Percentiles rank a stretch among this genome's conserved stretches.
phyloP scores from a whole-genome alignment of 352 stramenopile species.

The Globisporangium apiculatum region DNA sequence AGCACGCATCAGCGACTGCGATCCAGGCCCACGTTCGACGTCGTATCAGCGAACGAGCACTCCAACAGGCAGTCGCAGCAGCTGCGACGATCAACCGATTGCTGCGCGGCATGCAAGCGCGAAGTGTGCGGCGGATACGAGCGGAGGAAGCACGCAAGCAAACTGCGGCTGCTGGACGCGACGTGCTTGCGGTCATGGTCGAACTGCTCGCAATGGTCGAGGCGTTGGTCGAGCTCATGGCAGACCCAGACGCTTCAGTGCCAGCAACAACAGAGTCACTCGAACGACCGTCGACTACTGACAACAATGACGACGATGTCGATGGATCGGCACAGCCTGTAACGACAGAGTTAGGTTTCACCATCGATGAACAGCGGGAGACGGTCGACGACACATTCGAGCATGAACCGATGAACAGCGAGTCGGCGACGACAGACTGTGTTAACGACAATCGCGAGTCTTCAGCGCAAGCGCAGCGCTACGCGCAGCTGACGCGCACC shows the following conservation, averaged over 20 bases:
- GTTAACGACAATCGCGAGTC: no score
- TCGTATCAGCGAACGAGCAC: conserved; percentile 9
- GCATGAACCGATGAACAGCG: no score
- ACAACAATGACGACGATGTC: no score
- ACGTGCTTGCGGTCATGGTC: conserved; percentile 11
- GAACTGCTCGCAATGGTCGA: conserved; percentile 12
- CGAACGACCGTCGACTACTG: no score
- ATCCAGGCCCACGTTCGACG: conserved; percentile 21
- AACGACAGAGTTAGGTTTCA: no score
- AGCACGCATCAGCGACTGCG: conserved; percentile 12
- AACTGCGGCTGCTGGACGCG: not conserved
- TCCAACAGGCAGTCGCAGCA: conserved; percentile 1
- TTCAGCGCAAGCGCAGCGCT: not conserved
- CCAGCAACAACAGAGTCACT: not conserved
- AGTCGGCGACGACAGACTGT: no score
- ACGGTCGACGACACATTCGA: no score
- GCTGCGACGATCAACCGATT: conserved; percentile 8
- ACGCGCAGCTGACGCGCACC: not conserved
- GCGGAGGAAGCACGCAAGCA: not conserved
- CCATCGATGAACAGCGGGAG: no score
- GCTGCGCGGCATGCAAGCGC: conserved; percentile 4
- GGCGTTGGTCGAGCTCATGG: not conserved
- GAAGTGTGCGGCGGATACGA: not conserved
- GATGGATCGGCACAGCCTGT: no score
- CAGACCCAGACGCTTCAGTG: not conserved